phyloP scores from a whole-genome alignment of 805 yeast species.

The Middelhovenomyces tepae region DNA sequence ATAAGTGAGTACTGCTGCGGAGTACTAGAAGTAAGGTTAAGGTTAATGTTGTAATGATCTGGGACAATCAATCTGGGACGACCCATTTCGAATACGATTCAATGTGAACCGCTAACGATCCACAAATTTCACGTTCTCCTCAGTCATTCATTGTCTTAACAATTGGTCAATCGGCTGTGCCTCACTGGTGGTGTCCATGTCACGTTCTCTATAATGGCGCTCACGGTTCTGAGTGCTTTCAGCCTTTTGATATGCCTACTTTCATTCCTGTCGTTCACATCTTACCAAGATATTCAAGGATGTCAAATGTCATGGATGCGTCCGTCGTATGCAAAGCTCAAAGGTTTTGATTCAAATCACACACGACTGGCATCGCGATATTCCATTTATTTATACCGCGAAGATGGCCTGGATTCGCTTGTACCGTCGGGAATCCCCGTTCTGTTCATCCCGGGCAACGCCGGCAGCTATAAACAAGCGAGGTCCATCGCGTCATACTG shows the following conservation, averaged over 20 bases:
- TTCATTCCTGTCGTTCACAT: constrained; percentile 6
- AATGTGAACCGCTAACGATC: too few relatives aligned
- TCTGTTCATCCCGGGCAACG: constrained; percentile 86
- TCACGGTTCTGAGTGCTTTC: too few relatives aligned
- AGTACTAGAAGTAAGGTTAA: too few relatives aligned
- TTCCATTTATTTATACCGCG: constrained; percentile 73
- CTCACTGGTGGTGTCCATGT: too few relatives aligned
- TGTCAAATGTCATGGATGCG: constrained; percentile 72
- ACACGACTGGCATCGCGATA: constrained; percentile 71
- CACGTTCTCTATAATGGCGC: too few relatives aligned
- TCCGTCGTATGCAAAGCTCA: constrained; percentile 71
- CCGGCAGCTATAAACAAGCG: constrained; percentile 80
- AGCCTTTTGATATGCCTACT: constrained; percentile 9
- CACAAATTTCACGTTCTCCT: too few relatives aligned
- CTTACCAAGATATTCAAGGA: constrained; percentile 17
- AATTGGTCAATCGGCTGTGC: too few relatives aligned
- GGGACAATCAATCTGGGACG: too few relatives aligned
- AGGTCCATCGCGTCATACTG: constrained; percentile 78
- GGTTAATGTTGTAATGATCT: too few relatives aligned
- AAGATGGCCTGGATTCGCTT: constrained; percentile 42
- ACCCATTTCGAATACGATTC: too few relatives aligned
- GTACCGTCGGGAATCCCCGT: constrained; percentile 73
- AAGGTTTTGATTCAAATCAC: constrained; percentile 62
- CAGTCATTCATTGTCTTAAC: too few relatives aligned
- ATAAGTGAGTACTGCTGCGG: too few relatives aligned